These are phyloP conservation scores for Aspergillus melleus DNA, from an alignment of 2,329 filamentous ascomycete genomes.

Conservation along the genomic window DNA sequence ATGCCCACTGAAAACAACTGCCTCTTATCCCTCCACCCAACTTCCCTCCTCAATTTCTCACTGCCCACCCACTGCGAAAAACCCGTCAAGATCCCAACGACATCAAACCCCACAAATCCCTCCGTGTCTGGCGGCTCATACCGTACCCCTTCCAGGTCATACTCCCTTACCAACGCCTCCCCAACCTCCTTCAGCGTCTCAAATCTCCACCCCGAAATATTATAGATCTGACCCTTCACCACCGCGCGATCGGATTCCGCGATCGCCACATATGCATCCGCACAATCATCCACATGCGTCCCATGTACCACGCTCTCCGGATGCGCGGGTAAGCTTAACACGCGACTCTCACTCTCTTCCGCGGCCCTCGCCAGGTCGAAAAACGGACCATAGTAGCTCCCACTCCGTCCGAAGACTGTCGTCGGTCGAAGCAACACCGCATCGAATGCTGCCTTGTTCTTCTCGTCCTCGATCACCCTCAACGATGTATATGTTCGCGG, in stretches of 20 bases:
- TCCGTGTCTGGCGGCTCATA: not conserved
- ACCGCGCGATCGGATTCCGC: not conserved
- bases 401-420: conserved; percentile 7
- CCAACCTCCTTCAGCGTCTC: conserved; percentile 8
- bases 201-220: conserved; percentile 8
- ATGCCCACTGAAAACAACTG: not conserved
- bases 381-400: conserved; percentile 8
- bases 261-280: conserved; percentile 9
- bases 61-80: not conserved
- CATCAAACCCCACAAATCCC: not conserved
- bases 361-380: not conserved
- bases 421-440: conserved; percentile 8
- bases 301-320: conserved; percentile 2
- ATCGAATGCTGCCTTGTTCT: conserved; percentile 3
- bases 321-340: conserved; percentile 1
- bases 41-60: not conserved
- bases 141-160: not conserved
- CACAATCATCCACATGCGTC: conserved; percentile 13
- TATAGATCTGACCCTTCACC: conserved; percentile 5
- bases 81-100: not conserved
- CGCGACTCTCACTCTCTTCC: not conserved
- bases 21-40: not conserved
- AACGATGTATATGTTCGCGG: conserved; percentile 1
- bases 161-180: not conserved
- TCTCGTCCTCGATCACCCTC: not conserved